Conservation (phyloP, 106 monocot genomes). For the Amphibolis antarctica region DNA sequence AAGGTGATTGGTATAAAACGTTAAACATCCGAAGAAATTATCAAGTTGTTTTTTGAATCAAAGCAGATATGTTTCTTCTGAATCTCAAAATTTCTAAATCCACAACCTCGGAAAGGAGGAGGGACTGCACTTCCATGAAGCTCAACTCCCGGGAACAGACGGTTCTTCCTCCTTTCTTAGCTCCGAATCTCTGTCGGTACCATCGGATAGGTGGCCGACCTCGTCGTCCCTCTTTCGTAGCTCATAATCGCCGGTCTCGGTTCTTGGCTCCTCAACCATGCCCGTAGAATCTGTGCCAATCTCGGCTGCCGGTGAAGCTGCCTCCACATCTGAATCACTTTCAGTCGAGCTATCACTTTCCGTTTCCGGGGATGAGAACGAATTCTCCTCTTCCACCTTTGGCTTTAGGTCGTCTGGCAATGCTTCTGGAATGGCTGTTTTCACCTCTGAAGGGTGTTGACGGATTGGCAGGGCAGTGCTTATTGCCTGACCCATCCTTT, state of each 20-base stretch:
- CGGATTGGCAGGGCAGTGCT: conserved; percentile 52
- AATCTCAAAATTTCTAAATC: neutral
- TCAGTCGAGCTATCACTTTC: conserved; percentile 24
- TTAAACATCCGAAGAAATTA: neutral
- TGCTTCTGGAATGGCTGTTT: neutral
- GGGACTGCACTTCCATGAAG: neutral
- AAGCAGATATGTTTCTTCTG: neutral
- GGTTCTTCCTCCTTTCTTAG: neutral
- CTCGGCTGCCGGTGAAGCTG: conserved; percentile 20
- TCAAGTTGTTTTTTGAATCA: neutral
- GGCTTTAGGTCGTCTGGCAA: conserved; percentile 10
- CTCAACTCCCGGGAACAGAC: neutral
- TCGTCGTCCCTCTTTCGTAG: conserved; percentile 28
- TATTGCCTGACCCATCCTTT: conserved; percentile 24
- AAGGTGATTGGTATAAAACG: neutral
- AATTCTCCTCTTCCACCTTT: conserved; percentile 15
- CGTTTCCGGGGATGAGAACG: conserved; percentile 9
- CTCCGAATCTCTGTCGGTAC: conserved; percentile 15
- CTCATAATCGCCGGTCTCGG: conserved; percentile 40
- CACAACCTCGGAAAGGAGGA: neutral
- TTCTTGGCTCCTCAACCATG: conserved; percentile 7
- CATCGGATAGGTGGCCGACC: neutral
- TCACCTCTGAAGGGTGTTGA: conserved; percentile 31
- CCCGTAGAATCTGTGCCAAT: conserved; percentile 15
- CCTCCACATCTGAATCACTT: conserved; percentile 33